These are phyloP conservation scores for Puccinia coronata DNA, from an alignment of 1,284 basidiomycete genomes.

Conservation along the genomic window DNA sequence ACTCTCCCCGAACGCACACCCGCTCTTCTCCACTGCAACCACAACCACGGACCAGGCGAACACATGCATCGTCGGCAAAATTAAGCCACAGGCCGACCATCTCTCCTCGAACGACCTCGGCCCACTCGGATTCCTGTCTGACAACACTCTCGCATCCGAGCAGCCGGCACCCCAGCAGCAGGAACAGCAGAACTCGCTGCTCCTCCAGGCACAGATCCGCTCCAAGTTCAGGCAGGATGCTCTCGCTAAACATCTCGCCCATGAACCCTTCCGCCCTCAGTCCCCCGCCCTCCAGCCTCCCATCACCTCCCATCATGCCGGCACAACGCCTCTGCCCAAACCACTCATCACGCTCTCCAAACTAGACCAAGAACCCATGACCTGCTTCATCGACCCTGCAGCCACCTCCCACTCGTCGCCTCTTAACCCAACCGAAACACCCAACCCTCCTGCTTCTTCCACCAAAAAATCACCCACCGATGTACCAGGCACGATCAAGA, in stretches of 20 bases:
- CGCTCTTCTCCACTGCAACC: not conserved
- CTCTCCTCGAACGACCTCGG: slow-evolving; percentile 7
- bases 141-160: not conserved
- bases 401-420: no score
- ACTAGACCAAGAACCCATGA: slow-evolving; percentile 23
- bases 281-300: not conserved
- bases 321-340: no score
- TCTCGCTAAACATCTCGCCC: slow-evolving; percentile 32
- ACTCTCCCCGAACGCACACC: not conserved
- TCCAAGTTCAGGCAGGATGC: slow-evolving; percentile 43
- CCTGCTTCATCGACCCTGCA: slow-evolving; percentile 20
- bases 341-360: slow-evolving; percentile 10
- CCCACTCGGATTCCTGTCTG: slow-evolving; percentile 16
- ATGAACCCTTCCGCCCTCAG: slow-evolving; percentile 22
- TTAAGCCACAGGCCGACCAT: slow-evolving; percentile 13
- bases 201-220: slow-evolving; percentile 27
- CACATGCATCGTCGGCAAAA: not conserved
- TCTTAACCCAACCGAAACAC: no score
- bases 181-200: not conserved
- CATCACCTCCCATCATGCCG: no score
- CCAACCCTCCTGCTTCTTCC: no score
- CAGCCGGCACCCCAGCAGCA: not conserved
- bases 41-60: not conserved
- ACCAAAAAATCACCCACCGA: not conserved
- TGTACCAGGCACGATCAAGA: slow-evolving; percentile 11